A percentile compares a stretch with the other conserved stretches of the same genome.
Conservation (phyloP, 345 rosid genomes). For the Trapa bicornis region DNA sequence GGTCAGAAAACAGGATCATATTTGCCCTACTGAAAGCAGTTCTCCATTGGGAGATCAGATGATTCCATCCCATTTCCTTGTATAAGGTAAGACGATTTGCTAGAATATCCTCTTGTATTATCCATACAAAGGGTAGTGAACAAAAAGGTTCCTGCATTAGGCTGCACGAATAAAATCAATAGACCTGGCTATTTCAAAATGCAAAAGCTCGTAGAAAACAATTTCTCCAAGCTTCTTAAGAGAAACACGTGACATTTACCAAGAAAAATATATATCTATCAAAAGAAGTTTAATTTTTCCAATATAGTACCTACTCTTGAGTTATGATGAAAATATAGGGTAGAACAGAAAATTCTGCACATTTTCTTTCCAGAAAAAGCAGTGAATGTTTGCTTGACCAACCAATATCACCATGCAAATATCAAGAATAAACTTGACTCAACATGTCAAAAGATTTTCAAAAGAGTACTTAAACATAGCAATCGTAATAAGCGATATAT, state of each 20-base stretch:
- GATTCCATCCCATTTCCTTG: slow-evolving; percentile 41
- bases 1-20: slow-evolving; percentile 72
- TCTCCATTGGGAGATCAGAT: slow-evolving; percentile 67
- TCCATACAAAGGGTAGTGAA: slow-evolving; percentile 85
- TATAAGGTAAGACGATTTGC: slow-evolving; percentile 64
- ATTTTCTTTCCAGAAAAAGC: background rate
- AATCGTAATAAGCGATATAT: background rate
- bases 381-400: background rate
- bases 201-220: background rate
- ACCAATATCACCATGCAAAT: background rate
- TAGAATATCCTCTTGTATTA: slow-evolving; percentile 78
- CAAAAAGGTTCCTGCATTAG: slow-evolving; percentile 96
- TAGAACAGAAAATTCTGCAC: background rate
- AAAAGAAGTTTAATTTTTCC: background rate
- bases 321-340: background rate
- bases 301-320: background rate
- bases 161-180: slow-evolving; percentile 76
- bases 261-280: background rate
- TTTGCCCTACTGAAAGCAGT: slow-evolving; percentile 65
- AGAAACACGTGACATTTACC: background rate
- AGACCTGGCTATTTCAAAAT: slow-evolving; percentile 23
- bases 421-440: background rate
- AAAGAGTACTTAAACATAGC: background rate
- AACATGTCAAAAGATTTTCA: background rate
- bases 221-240: background rate